phyloP scores from a whole-genome alignment of 768 basidiomycete species.

The Terana coerulea region DNA sequence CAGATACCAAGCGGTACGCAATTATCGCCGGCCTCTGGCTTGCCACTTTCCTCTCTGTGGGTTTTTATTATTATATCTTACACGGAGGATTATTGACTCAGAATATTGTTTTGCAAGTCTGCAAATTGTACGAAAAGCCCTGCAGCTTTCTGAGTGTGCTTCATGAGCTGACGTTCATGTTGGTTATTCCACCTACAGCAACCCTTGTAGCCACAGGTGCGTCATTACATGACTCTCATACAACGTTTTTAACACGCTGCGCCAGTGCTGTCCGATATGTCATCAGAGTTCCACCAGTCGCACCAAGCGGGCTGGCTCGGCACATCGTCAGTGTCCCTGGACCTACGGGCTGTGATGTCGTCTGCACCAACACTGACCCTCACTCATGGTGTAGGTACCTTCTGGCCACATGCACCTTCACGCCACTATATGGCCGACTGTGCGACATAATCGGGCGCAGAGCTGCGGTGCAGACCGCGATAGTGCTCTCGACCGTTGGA shows the following conservation, averaged over 20 bases:
- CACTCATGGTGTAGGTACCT: too few relatives aligned
- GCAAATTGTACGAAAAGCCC: too few relatives aligned
- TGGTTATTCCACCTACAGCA: slow-evolving; percentile 33
- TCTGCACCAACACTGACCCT: not conserved
- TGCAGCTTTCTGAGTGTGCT: too few relatives aligned
- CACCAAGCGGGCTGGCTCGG: slow-evolving; percentile 84
- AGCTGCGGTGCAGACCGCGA: slow-evolving; percentile 62
- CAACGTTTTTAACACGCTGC: not conserved
- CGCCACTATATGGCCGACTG: slow-evolving; percentile 75
- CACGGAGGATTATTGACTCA: too few relatives aligned
- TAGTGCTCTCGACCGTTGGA: slow-evolving; percentile 59
- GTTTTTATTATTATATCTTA: too few relatives aligned
- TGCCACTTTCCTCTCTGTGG: too few relatives aligned
- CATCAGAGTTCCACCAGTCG: slow-evolving; percentile 72
- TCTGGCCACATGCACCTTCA: slow-evolving; percentile 77
- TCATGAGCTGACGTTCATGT: too few relatives aligned
- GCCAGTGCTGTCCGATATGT: slow-evolving; percentile 71
- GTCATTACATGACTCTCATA: slow-evolving; percentile 17
- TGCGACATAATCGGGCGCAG: slow-evolving; percentile 71
- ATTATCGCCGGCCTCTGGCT: too few relatives aligned
- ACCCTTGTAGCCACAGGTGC: slow-evolving; percentile 77
- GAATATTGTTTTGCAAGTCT: too few relatives aligned
- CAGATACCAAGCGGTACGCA: too few relatives aligned
- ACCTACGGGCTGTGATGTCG: not conserved
- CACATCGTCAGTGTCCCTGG: slow-evolving; percentile 52